Evolutionary conservation across 139 green algal genomes (phyloP), one percentile per base, ranked within the genome.

Genomic region (Volvox reticuliferus): DNA sequence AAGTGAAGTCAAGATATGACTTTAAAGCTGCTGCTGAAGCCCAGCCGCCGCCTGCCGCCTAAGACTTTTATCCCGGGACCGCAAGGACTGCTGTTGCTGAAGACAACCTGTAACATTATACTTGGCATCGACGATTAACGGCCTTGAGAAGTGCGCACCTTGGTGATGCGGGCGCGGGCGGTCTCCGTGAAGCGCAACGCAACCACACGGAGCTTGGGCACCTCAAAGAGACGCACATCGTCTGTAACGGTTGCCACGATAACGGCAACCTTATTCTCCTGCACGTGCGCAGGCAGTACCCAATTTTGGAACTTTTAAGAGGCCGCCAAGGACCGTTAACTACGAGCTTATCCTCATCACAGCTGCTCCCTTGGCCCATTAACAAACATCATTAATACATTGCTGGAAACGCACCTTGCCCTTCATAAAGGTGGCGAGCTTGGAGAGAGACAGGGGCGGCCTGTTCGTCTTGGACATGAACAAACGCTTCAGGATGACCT

Each of bases 161-260:
- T 99, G 81, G 98, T 75, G 91, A 99, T 99, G 91, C 98, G 97
- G 50, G 98, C 98, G 79, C 98, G 97, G 17, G 98, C 98, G 55
- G 97, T 99, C 95, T 99, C 97, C 44, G 98, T 99, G 94, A 99
- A 98, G 78, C 96, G 94, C 88, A 99, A 95, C 14, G 98, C 98
- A 87, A 91, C 96, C 79, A 99, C 96, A 61, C 93, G 93, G 90
- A 99, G 94, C 96, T 99, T 99, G 91, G 97, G 97, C 79, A 99
- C 97, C 89, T 99, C 96, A 35, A 95, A 97, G 86, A 99, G 94
- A 79, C 98, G 96, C 83, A 96, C 94, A 92, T 99, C 98, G 90
- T 99, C 98, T 33, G 98, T 99, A 50, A 99, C 92, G 71, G 97
- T 99, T 89, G 96, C 98, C 78, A 99, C 98, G 16, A 99, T 44